Base-by-base conservation (phyloP, 108 stramenopile species). In the Skeletonema potamos region DNA sequence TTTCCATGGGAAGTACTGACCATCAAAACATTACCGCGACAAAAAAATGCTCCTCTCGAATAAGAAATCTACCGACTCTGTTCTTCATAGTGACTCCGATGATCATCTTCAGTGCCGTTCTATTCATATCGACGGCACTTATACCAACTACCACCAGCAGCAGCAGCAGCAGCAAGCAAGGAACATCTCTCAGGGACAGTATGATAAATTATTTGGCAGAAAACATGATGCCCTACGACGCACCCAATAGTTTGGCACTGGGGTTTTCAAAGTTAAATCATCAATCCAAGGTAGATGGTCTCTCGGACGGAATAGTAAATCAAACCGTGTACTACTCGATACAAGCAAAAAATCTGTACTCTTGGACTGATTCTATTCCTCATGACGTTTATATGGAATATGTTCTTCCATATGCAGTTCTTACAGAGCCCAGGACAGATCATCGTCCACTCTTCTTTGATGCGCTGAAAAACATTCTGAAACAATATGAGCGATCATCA, bases 371-470 rank as follows among this genome's bases (percentile, higher is more conserved):
- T 75, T 55, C 41, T 8, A 48, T 94, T 8, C 90, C 92, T 2
- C 55, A 70, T 54, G 64, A 80, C 11, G 82, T 92, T n/a, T 96
- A 83, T 51, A 57, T 81, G 34, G 90, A 96, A 62, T 94, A 93
- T 70, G 91, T 94, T 10, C 57, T 88, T 54, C 85, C 86, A n/a
- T 96, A 84, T 84, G 90, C 92, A 3, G 79, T 84, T 68, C 61
- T 83, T 3, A 96, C 94, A 71, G 96, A 96, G 76, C 87, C 89
- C 9, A 64, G 96, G 18, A 85, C 84, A 27, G 86, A 94, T 74
- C 89, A 89, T 89, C 77, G 93, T 51, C 87, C 89, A 17, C 77
- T 93, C 11, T 41, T 95, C 2, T 77, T 85, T 29, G 37, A 86
- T 46, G 79, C 76, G 0, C 48, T 93, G 62, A 70, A 82, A 32